These are phyloP conservation scores for Triticum dicoccoides DNA, from an alignment of 176 grass and related monocot species.

Conservation along the genomic window DNA sequence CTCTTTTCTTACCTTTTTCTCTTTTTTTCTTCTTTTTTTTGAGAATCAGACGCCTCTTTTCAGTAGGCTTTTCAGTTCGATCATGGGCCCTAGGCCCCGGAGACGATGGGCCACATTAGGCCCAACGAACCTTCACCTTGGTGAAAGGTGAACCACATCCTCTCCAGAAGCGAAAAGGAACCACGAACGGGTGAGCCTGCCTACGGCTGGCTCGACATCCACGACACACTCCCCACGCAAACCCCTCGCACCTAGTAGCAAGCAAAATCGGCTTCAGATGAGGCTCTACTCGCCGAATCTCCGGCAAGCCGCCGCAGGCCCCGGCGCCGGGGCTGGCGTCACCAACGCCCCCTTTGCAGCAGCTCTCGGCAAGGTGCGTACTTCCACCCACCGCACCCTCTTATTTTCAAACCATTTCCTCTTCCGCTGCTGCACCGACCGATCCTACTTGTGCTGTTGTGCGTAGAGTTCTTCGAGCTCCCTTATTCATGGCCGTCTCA, in stretches of 20 bases:
- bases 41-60: neutral
- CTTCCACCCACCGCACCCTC: neutral
- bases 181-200: constrained; percentile 15
- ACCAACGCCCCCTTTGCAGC: neutral
- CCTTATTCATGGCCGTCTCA: constrained; percentile 43
- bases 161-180: neutral
- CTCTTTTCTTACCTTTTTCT: no score
- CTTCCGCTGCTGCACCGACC: neutral
- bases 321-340: constrained; percentile 1
- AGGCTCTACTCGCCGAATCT: constrained; percentile 30
- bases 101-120: neutral
- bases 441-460: neutral
- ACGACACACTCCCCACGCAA: neutral
- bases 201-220: neutral
- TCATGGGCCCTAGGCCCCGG: neutral
- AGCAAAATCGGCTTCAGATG: constrained; percentile 28
- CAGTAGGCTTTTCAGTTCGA: neutral
- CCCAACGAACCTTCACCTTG: neutral
- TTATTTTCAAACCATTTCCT: neutral
- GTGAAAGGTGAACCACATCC: neutral
- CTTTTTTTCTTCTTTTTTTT: no score
- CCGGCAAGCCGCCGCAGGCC: constrained; percentile 32
- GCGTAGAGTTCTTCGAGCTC: constrained; percentile 27
- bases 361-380: constrained; percentile 23
- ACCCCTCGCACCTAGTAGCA: neutral